Evolutionary conservation across 306 rosid genomes (phyloP).

Genomic region (Citrullus amarus): DNA sequence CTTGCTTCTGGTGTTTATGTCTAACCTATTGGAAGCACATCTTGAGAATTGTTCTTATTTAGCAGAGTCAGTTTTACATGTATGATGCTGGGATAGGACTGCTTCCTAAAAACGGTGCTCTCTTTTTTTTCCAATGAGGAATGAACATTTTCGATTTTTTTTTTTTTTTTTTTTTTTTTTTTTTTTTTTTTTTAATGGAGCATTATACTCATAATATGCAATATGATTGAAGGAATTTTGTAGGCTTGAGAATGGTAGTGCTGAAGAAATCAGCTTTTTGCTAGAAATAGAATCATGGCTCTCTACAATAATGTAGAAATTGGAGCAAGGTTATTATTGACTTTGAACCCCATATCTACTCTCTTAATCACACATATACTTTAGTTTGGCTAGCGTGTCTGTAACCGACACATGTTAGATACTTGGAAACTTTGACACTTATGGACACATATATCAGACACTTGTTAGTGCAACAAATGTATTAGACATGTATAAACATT

Average conservation of each 20-base stretch:
- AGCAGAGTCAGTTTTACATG: conserved; percentile 6
- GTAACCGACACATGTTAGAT: too few relatives aligned
- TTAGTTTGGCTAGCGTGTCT: too few relatives aligned
- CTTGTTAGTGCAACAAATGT: too few relatives aligned
- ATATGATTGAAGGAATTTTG: background rate
- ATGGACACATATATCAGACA: too few relatives aligned
- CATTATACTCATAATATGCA: background rate
- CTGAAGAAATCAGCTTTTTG: background rate
- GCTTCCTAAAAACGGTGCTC: background rate
- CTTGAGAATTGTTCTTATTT: background rate
- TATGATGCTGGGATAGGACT: conserved; percentile 1
- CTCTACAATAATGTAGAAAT: background rate
- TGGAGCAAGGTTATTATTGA: too few relatives aligned
- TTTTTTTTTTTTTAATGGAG: background rate
- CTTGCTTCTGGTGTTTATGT: conserved; percentile 89
- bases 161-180: too few relatives aligned
- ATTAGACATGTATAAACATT: too few relatives aligned
- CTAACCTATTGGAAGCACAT: conserved; percentile 21
- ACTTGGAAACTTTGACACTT: too few relatives aligned
- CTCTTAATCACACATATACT: too few relatives aligned
- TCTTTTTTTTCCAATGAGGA: conserved; percentile 1
- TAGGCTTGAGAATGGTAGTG: background rate
- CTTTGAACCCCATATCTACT: too few relatives aligned
- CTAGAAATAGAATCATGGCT: background rate
- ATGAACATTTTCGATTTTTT: background rate